Base-by-base conservation (phyloP, 805 yeast genomes). In the Candida nonsorbophila region DNA sequence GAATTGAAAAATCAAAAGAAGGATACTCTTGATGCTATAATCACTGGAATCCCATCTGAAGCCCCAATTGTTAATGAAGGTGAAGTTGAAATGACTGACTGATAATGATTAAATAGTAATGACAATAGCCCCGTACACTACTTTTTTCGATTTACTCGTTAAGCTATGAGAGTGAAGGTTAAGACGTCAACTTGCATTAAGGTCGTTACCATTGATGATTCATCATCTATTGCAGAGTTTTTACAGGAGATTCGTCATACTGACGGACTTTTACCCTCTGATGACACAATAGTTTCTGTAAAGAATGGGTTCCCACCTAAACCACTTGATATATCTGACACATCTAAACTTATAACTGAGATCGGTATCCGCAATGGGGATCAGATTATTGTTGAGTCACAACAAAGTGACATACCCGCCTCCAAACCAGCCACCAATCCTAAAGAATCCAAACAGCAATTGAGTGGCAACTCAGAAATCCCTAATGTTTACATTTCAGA, bases 261-360 rank as follows among this genome's bases (percentile, higher is more conserved):
- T 10, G 19, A 8, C 3, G 28, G 31, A 2, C 20, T 33, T 6
- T 19, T 33, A 12, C 32, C 29, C 7, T n/a, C 7, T 7, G 9
- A 17, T 4, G 34, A 32, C 30, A 17, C 20, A 12, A 33, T 51
- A 3, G 13, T 20, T 4, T 30, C 37, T 7, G 48, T 79, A 29
- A 69, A 70, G 36, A 52, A 42, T 25, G 87, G 88, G 2, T 80
- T 69, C 44, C 90, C 88, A 1, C 84, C 84, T 1, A 69, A 60
- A 34, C 37, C 53, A 2, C 32, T 79, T 2, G 60, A 57, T 15
- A 34, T 64, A n/a, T n/a, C n/a, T 6, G 14, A 49, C 14, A 36
- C 33, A 3, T 7, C 21, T 27, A 9, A 33, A 33, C 33, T 43
- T 7, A 37, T 76, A 8, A 46, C 38, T 2, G 70, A 62, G 2